Conservation (phyloP, 2,329 filamentous ascomycete species). For the Colletotrichum nymphaeae region DNA sequence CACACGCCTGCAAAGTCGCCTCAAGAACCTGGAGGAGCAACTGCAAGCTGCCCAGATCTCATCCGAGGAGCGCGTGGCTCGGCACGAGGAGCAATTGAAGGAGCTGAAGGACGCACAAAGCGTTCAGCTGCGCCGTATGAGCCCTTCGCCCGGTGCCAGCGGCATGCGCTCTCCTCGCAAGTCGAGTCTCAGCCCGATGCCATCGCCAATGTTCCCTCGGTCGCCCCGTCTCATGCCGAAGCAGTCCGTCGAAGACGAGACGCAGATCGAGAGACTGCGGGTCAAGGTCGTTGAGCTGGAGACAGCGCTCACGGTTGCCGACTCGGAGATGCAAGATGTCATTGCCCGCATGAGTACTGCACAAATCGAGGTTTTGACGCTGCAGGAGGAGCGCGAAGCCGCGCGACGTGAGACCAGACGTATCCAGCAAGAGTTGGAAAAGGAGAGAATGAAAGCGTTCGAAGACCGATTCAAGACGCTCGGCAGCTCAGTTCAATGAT, state of each 20-base stretch:
- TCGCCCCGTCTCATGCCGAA: constrained; percentile 65
- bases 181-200: constrained; percentile 49
- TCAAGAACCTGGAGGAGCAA: constrained; percentile 86
- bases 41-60: constrained; percentile 85
- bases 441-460: constrained; percentile 68
- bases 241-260: constrained; percentile 77
- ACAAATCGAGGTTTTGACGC: constrained; percentile 84
- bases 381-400: constrained; percentile 80
- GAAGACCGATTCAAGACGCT: constrained; percentile 51
- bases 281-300: constrained; percentile 87
- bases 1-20: constrained; percentile 81
- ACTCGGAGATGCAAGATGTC: constrained; percentile 85
- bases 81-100: constrained; percentile 87
- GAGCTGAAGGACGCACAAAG: constrained; percentile 82
- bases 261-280: constrained; percentile 80
- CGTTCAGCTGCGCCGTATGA: constrained; percentile 80
- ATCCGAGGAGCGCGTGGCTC: constrained; percentile 84
- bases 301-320: constrained; percentile 68
- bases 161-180: constrained; percentile 45
- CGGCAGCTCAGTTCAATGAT: constrained; percentile 38
- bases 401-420: constrained; percentile 77
- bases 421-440: constrained; percentile 74
- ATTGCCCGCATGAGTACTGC: constrained; percentile 83
- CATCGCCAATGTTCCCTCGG: constrained; percentile 51
- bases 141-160: constrained; percentile 51